Conservation (phyloP, 2,329 filamentous ascomycete species). For the Aspergillus sp. region DNA sequence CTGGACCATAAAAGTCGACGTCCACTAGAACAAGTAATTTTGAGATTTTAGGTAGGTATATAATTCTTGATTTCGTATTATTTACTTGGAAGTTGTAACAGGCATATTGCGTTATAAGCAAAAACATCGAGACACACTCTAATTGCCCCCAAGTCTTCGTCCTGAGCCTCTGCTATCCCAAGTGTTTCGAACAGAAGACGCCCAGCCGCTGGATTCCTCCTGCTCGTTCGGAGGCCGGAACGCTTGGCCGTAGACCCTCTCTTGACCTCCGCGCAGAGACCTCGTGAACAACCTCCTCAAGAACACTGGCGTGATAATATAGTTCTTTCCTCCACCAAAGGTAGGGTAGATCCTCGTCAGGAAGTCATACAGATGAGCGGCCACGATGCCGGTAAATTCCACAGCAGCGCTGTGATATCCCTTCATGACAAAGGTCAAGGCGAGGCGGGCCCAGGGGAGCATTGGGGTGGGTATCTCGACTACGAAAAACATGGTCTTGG, state of each 20-base stretch:
- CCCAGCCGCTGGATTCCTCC: slow-evolving; percentile 31
- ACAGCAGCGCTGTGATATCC: slow-evolving; percentile 62
- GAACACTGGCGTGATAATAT: slow-evolving; percentile 73
- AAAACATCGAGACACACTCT: neutral
- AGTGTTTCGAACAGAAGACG: slow-evolving; percentile 36
- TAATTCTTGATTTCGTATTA: too few species aligned
- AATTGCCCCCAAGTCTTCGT: slow-evolving; percentile 45
- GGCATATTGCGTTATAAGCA: neutral
- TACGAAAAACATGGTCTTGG: slow-evolving; percentile 78
- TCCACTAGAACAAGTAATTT: neutral
- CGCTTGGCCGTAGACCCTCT: slow-evolving; percentile 67
- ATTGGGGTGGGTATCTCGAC: slow-evolving; percentile 81
- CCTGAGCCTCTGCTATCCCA: slow-evolving; percentile 49
- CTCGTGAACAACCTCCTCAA: slow-evolving; percentile 69
- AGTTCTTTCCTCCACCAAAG: slow-evolving; percentile 81
- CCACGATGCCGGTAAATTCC: slow-evolving; percentile 77
- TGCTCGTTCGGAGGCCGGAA: slow-evolving; percentile 46
- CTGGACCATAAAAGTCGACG: neutral
- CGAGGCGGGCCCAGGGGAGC: slow-evolving; percentile 79
- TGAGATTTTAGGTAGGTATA: too few species aligned
- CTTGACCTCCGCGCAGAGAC: slow-evolving; percentile 46
- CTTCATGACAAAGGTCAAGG: slow-evolving; percentile 71
- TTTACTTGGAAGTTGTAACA: neutral
- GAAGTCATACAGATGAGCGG: slow-evolving; percentile 91
- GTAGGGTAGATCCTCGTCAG: slow-evolving; percentile 84